phyloP scores from a whole-genome alignment of 129 eudicot genomes.

The Saussurea involucrata region DNA sequence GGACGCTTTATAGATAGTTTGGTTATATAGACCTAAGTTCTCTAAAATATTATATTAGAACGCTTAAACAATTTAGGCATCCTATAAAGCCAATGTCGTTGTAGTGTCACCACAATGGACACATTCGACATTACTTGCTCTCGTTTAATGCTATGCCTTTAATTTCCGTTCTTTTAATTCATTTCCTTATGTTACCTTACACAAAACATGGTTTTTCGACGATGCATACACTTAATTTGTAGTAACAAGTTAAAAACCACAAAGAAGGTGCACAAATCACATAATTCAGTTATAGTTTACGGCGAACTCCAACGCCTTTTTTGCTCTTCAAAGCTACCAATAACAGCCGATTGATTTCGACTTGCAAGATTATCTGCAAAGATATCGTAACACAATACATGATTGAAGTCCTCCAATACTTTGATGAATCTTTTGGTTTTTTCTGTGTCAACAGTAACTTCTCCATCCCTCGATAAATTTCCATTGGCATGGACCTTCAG shows the following conservation, averaged over 20 bases:
- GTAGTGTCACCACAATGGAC: neutral
- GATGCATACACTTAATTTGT: neutral
- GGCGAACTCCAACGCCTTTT: slow-evolving; percentile 49
- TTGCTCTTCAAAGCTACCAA: slow-evolving; percentile 73
- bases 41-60: too few species aligned
- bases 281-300: neutral
- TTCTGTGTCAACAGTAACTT: slow-evolving; percentile 36
- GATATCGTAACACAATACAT: slow-evolving; percentile 36
- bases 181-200: neutral
- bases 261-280: neutral
- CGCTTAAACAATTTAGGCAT: too few species aligned
- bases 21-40: too few species aligned
- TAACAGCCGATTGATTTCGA: slow-evolving; percentile 59
- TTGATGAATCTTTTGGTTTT: slow-evolving; percentile 33
- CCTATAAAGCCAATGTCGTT: too few species aligned
- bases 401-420: slow-evolving; percentile 48
- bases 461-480: slow-evolving; percentile 52
- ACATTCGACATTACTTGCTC: neutral
- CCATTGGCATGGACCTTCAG: slow-evolving; percentile 53
- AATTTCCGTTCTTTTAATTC: neutral
- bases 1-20: too few species aligned
- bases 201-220: neutral
- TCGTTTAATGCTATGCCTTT: neutral
- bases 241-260: neutral
- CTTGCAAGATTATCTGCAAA: slow-evolving; percentile 46